Base-by-base conservation (phyloP, 805 yeast species). In the Tetrapisispora namnaoensis region DNA sequence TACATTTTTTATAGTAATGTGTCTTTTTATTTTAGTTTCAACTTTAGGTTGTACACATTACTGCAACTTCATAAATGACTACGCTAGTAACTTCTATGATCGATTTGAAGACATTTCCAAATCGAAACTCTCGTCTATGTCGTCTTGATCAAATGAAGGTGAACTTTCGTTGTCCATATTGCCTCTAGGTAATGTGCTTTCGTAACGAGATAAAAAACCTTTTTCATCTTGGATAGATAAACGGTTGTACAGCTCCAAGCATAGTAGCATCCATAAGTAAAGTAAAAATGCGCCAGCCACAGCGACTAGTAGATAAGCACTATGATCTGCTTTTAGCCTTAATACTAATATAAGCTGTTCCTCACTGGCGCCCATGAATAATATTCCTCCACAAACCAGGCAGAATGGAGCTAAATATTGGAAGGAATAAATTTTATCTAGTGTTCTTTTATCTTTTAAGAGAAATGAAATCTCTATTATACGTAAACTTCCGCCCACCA, bases 311-410 rank as follows among this genome's bases (percentile, higher is more conserved):
- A 86, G 77, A 65, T 91, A 91, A 0, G 95, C 79, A 44, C 91
- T 80, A 57, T 86, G 93, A 66, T 86, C 96, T 4, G 95, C 83
- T 1, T 88, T 86, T 55, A 86, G 72, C 55, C 79, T 80, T 47
- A 79, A 68, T 1, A 90, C 87, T 51, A 87, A 69, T 10, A 67
- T 66, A 57, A 91, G 70, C 62, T 90, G 96, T 63, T 91, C 95
- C 62, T 90, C 96, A 53, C 77, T 90, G 21, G 98, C 98, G 27
- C 86, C 79, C 96, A 90, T 90, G 63, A 91, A 91, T 53, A 86
- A 60, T 8, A 84, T 65, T 1, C 98, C 98, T 1, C 91, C 70
- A 53, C 86, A 77, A 2, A 88, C 77, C 46, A 91, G 71, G 47
- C 88, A 77, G 63, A 88, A 79, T 2, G 96, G 84, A 2, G 98